Evolutionary conservation across 495 filamentous ascomycete species (phyloP).

Genomic region (Aspergillus hancockii): DNA sequence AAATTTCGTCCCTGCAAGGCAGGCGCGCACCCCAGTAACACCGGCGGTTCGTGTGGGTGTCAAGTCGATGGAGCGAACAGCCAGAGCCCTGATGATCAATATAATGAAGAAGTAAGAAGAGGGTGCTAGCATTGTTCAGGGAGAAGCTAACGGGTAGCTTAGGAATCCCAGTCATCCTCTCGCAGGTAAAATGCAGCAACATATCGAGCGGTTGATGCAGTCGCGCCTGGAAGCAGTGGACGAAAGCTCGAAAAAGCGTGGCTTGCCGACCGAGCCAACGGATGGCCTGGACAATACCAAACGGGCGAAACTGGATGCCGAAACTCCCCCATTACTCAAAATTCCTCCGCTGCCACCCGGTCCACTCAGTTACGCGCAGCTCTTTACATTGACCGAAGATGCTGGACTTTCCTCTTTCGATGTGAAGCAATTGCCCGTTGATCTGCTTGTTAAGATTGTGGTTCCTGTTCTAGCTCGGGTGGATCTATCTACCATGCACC

Average conservation of each 20-base stretch:
- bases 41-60: conserved; percentile 76
- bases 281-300: conserved; percentile 71
- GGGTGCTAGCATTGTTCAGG: neutral
- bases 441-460: conserved; percentile 74
- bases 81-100: conserved; percentile 76
- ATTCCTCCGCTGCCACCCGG: conserved; percentile 70
- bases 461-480: conserved; percentile 67
- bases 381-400: conserved; percentile 83
- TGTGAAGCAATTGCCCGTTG: conserved; percentile 71
- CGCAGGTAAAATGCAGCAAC: conserved; percentile 71
- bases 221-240: conserved; percentile 74
- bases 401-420: conserved; percentile 74
- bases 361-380: conserved; percentile 70
- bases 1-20: conserved; percentile 88
- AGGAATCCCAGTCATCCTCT: conserved; percentile 73
- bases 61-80: conserved; percentile 92
- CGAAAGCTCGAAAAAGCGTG: conserved; percentile 70
- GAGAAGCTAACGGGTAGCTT: conserved; percentile 13
- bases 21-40: conserved; percentile 73
- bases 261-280: conserved; percentile 61
- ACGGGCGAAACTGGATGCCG: conserved; percentile 65
- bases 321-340: conserved; percentile 49
- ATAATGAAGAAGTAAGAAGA: conserved; percentile 67
- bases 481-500: conserved; percentile 61
- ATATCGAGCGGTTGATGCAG: conserved; percentile 76